Percentiles rank a stretch among this genome's conserved stretches.
Conservation (phyloP, 1,284 basidiomycete genomes). For the Anthracocystis panici-leucophaei region DNA sequence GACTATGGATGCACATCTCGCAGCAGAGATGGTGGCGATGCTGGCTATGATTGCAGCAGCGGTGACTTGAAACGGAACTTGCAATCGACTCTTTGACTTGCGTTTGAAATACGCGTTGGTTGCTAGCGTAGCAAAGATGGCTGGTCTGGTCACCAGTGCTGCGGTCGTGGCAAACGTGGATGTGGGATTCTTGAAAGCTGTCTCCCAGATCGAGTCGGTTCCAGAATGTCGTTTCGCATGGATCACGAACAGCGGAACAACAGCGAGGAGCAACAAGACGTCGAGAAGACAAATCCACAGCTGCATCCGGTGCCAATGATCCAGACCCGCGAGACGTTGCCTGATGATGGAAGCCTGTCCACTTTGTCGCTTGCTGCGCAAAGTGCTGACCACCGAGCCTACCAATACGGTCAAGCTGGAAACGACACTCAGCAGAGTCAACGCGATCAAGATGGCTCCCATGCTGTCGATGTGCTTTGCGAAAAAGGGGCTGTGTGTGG, state of each 20-base stretch:
- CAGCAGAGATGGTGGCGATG: background rate
- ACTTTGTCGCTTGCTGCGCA: background rate
- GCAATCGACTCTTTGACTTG: background rate
- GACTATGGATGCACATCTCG: background rate
- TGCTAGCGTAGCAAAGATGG: background rate
- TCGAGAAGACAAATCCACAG: constrained; percentile 10
- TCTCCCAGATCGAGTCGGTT: constrained; percentile 7
- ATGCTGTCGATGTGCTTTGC: constrained; percentile 2
- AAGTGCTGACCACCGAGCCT: background rate
- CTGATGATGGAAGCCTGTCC: background rate
- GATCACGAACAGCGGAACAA: constrained; percentile 13
- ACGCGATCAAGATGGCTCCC: background rate
- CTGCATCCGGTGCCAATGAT: constrained; percentile 3
- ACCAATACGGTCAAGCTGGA: constrained; percentile 9
- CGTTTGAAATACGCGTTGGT: background rate
- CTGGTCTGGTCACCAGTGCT: constrained; percentile 1
- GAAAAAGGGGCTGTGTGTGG: background rate
- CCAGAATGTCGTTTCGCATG: background rate
- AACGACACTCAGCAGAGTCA: constrained; percentile 9
- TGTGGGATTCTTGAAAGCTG: background rate
- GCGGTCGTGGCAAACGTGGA: constrained; percentile 10
- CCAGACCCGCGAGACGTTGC: background rate
- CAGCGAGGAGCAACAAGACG: constrained; percentile 5
- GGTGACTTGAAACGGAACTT: background rate
- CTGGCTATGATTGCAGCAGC: background rate